Base-by-base conservation (phyloP, 768 basidiomycete genomes). In the Harrya chromipes region DNA sequence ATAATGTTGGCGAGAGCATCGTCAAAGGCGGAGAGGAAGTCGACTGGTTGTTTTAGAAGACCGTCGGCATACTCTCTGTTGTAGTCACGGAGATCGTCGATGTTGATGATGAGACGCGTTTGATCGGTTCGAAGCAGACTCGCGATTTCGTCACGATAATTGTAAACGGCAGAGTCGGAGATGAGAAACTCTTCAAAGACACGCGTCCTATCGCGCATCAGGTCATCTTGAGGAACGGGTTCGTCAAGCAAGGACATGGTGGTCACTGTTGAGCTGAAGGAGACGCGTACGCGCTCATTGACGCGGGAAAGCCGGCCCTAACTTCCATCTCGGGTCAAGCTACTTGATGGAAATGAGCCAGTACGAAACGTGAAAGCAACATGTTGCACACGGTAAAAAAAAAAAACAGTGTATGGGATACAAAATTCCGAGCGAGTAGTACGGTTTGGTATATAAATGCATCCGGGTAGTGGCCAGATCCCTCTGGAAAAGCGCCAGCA, bases 41-140 rank as follows among this genome's bases (percentile, higher is more conserved):
- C 86, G 9, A 83, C 80, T 1, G 97, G 97, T 33, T 91, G 82
- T 65, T 90, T 91, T 47, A 99, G 78, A 21, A 98, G 76, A 0
- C 94, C 92, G 59, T 93, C 86, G 6, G 90, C 85, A 49, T 83
- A 88, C 54, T 90, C 85, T 64, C 94, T 83, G 67, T 90, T 83
- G 68, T 91, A 90, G 70, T 92, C 91, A 72, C 95, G 86, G 61
- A 98, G 72, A 72, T 98, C 93, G 69, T 98, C 94, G 59, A 98
- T 80, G 69, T 97, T 98, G 67, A 99, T 83, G 60, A 94, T 84
- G 61, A 98, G 84, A 67, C 97, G 84, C 62, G 90, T 85, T 64
- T 86, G 83, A 61, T 89, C 86, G 17, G 78, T 76, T 49, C 88
- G 83, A 41, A 97, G 79, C 84, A 97, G 83, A 58, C 83, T 81